These are phyloP conservation scores for Xylaria flabelliformis DNA, from an alignment of 495 filamentous ascomycete genomes.

Conservation along the genomic window DNA sequence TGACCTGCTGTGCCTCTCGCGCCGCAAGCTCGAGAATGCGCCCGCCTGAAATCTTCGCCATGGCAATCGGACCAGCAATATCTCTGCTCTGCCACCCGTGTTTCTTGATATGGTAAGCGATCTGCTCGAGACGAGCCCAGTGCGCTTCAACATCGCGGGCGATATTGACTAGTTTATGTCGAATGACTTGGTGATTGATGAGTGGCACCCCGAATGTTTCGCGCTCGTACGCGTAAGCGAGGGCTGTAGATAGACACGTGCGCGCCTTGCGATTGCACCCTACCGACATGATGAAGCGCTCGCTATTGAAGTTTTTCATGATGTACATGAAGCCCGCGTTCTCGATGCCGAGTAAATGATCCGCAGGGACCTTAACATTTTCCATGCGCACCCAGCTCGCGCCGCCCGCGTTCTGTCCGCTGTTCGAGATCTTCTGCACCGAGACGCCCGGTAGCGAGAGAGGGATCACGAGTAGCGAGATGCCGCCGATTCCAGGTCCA, in stretches of 20 bases:
- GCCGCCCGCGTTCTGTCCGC: slow-evolving; percentile 40
- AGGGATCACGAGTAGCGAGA: slow-evolving; percentile 60
- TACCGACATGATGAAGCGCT: slow-evolving; percentile 53
- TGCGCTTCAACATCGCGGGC: slow-evolving; percentile 53
- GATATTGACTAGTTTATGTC: slow-evolving; percentile 54
- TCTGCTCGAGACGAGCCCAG: slow-evolving; percentile 57
- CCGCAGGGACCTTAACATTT: slow-evolving; percentile 74
- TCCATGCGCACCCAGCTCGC: slow-evolving; percentile 67
- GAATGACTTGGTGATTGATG: slow-evolving; percentile 54
- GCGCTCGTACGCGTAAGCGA: slow-evolving; percentile 53
- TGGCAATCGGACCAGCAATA: slow-evolving; percentile 31
- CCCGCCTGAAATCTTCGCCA: slow-evolving; percentile 64
- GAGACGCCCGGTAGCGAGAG: slow-evolving; percentile 53
- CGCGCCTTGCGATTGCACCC: slow-evolving; percentile 54
- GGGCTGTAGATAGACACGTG: slow-evolving; percentile 55
- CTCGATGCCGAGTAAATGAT: slow-evolving; percentile 74
- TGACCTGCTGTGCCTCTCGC: slow-evolving; percentile 66
- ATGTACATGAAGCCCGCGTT: slow-evolving; percentile 79
- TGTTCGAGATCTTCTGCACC: slow-evolving; percentile 35
- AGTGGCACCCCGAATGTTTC: slow-evolving; percentile 56
- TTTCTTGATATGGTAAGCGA: slow-evolving; percentile 30
- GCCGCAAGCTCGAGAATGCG: slow-evolving; percentile 62
- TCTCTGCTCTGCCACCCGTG: slow-evolving; percentile 21
- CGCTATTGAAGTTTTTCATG: slow-evolving; percentile 66
- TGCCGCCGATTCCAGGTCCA: slow-evolving; percentile 52